Percentiles rank a stretch among this genome's conserved stretches.
These are phyloP conservation scores for Penicillium sp. DNA, from an alignment of 2,329 filamentous ascomycete genomes.

Conservation along the genomic window DNA sequence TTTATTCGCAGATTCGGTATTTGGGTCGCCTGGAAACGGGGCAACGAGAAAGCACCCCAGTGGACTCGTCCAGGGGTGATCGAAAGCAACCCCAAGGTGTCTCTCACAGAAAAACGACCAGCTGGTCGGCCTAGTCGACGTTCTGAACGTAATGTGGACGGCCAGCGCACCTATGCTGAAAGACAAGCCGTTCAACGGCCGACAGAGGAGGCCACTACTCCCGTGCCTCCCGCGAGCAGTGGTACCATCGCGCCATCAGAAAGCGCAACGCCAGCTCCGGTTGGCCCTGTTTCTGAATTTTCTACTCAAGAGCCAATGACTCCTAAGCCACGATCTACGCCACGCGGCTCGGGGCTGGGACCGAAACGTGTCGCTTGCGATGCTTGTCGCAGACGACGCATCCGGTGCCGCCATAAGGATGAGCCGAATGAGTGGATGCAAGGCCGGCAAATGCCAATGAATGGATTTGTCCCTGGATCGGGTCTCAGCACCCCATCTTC, in stretches of 20 bases:
- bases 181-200: conserved; percentile 38
- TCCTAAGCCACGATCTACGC: conserved; percentile 45
- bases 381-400: conserved; percentile 61
- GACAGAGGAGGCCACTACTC: conserved; percentile 27
- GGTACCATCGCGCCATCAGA: conserved; percentile 24
- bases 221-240: conserved; percentile 15
- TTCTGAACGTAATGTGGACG: conserved; percentile 54
- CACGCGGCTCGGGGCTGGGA: conserved; percentile 59
- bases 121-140: conserved; percentile 57
- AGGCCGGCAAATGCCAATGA: conserved; percentile 29
- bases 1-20: conserved; percentile 61
- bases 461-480: conserved; percentile 31
- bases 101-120: conserved; percentile 55
- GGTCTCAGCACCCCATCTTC: conserved; percentile 32
- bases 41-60: conserved; percentile 61
- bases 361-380: conserved; percentile 63
- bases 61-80: conserved; percentile 62
- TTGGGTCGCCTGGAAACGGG: conserved; percentile 68
- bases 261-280: conserved; percentile 23
- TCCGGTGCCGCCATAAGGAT: conserved; percentile 65
- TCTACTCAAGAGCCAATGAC: conserved; percentile 29
- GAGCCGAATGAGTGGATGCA: conserved; percentile 38
- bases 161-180: conserved; percentile 43
- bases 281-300: conserved; percentile 15
- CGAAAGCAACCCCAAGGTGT: conserved; percentile 51